Base-by-base conservation (phyloP, 495 filamentous ascomycete genomes). In the Penicillium daleae region DNA sequence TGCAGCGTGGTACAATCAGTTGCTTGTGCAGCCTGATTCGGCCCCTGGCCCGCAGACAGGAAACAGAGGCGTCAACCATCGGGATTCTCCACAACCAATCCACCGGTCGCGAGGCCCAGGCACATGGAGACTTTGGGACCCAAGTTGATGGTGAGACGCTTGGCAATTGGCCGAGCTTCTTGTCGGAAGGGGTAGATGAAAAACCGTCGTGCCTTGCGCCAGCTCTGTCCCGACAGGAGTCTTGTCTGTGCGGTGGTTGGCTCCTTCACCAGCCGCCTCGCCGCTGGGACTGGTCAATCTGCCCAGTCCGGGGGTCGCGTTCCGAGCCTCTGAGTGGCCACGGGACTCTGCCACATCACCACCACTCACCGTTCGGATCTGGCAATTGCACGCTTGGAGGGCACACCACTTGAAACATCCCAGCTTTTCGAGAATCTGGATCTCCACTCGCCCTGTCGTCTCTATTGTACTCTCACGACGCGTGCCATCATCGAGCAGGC, bases 401-500 rank as follows among this genome's bases (percentile, higher is more conserved):
- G n/a, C n/a, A 22, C 40, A 49, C 42, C 57, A 54, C 22, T 32
- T 70, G 67, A 72, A 72, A 70, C 67, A 66, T 65, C 54, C 60
- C 67, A 64, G 54, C 64, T 66, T 66, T 42, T 60, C 63, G 42
- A 15, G 52, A 54, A 49, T 52, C 46, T 32, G 39, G 3, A 17
- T 55, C 57, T 60, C 61, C 68, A 61, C 68, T 53, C 39, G 52
- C 37, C 49, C 33, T 37, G 39, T 52, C 57, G 24, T 50, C 13
- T 6, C 24, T 29, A 24, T 46, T 24, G 42, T 24, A 22, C n/a
- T 46, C 4, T 46, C 42, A 5, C 9, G 42, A 46, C 19, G 42
- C 10, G 21, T 46, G 42, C 42, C 42, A 26, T 50, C 46, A n/a
- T 15, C 46, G 8, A 13, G 24, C 46, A 50, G 21, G 24, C 24